Evolutionary conservation across 768 basidiomycete species (phyloP).

Genomic region (Suillus cothurnatus): DNA sequence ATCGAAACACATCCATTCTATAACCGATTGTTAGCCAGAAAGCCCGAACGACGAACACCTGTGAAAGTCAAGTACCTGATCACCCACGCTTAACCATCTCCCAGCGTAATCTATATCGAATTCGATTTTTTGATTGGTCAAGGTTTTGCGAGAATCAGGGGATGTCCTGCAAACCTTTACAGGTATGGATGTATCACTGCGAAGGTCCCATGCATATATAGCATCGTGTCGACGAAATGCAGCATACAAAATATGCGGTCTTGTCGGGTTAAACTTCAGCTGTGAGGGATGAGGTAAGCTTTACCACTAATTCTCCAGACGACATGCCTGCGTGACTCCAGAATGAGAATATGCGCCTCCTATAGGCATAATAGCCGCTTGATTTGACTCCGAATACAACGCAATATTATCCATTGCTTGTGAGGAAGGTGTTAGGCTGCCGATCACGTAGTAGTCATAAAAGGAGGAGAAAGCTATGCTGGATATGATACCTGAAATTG

Average conservation of each 20-base stretch:
- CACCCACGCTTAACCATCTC: slow-evolving; percentile 62
- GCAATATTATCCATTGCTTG: slow-evolving; percentile 56
- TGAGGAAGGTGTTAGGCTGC: slow-evolving; percentile 59
- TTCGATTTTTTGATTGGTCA: slow-evolving; percentile 74
- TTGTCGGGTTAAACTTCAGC: slow-evolving; percentile 77
- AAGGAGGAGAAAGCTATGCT: slow-evolving; percentile 74
- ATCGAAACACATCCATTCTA: slow-evolving; percentile 63
- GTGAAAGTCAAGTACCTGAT: slow-evolving; percentile 48
- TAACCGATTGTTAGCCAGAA: background rate
- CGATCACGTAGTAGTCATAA: slow-evolving; percentile 77
- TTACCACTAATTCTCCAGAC: background rate
- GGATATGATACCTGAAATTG: slow-evolving; percentile 75
- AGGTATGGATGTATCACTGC: slow-evolving; percentile 52
- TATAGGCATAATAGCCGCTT: slow-evolving; percentile 62
- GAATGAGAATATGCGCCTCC: slow-evolving; percentile 44
- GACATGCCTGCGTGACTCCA: slow-evolving; percentile 3
- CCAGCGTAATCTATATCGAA: slow-evolving; percentile 81
- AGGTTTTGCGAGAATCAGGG: background rate
- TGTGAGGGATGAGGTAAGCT: slow-evolving; percentile 30
- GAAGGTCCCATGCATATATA: slow-evolving; percentile 81
- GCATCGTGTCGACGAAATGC: slow-evolving; percentile 63
- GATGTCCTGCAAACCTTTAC: slow-evolving; percentile 35
- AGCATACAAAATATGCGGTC: slow-evolving; percentile 75
- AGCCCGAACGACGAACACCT: background rate
- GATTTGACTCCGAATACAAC: slow-evolving; percentile 63